Base-by-base conservation (phyloP, 352 stramenopile genomes). In the Phytophthora macrochlamydospora region DNA sequence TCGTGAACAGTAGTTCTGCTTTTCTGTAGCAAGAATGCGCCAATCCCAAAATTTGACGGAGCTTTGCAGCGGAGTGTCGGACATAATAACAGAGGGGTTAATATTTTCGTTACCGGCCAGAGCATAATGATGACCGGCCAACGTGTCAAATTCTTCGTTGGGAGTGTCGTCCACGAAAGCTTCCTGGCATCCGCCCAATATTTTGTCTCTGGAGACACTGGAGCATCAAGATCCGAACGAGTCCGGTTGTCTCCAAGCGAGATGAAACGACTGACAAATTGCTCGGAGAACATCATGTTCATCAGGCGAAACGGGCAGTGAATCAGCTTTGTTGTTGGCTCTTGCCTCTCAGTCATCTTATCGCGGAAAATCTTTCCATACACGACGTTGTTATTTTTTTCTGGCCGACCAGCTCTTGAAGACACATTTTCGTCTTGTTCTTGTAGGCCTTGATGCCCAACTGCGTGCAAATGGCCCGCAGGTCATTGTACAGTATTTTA, bases 121-220 rank as follows among this genome's bases (percentile, higher is more conserved):
- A 9, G 49, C 49, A 1, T 29, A 14, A 7, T 46, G 50, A 24
- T 14, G 4, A 30, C 8, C 13, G 38, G 5, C 6, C 2, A 56
- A 18, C 6, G 44, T 33, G 32, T 56, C 50, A 30, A 18, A 43
- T 2, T 56, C 50, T 18, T 32, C 50, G 29, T n/a, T 7, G 2
- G 50, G n/a, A 56, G 31, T 33, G 4, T 13, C 29, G 45, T 45
- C 50, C 7, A 56, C 7, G 18, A 45, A 43, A 32, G 32, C 14
- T n/a, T n/a, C n/a, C n/a, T n/a, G n/a, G 33, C 50, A n/a, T 56
- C 50, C 4, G 31, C n/a, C 50, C 50, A 56, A 11, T 45, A 56
- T 24, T 1, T 46, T 31, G 13, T n/a, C 14, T 56, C 32, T 14
- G 32, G 3, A 32, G 50, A 56, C 2, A 56, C 33, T 1, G 50